These are phyloP conservation scores for Termitomyces sp. DNA, from an alignment of 768 basidiomycete genomes.

Conservation along the genomic window DNA sequence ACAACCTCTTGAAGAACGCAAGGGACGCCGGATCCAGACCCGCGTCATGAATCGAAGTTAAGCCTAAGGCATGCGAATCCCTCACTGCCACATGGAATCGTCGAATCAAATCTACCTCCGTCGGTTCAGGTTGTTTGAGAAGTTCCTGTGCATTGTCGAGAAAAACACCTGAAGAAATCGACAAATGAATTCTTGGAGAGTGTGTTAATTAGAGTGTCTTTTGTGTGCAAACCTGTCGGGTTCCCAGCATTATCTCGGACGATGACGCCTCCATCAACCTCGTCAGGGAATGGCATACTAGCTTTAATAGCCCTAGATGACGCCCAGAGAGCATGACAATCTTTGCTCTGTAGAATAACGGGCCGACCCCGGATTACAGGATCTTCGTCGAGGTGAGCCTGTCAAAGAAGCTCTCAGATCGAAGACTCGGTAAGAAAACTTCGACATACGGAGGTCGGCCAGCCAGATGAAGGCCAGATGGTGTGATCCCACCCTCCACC, in stretches of 20 bases:
- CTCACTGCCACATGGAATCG: constrained; percentile 59
- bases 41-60: constrained; percentile 89
- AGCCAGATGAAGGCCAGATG: constrained; percentile 52
- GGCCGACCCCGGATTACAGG: constrained; percentile 63
- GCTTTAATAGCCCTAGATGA: constrained; percentile 55
- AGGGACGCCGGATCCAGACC: constrained; percentile 66
- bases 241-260: constrained; percentile 60
- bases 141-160: constrained; percentile 87
- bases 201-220: background rate
- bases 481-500: constrained; percentile 96
- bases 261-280: constrained; percentile 79
- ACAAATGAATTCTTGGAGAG: constrained; percentile 1
- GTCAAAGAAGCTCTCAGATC: background rate
- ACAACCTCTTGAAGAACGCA: constrained; percentile 67
- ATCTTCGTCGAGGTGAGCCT: constrained; percentile 75
- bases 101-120: constrained; percentile 57
- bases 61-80: constrained; percentile 66
- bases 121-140: constrained; percentile 58
- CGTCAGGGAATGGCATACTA: constrained; percentile 60
- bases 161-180: constrained; percentile 49
- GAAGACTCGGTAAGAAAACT: background rate
- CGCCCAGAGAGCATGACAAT: constrained; percentile 89
- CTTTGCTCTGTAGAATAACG: constrained; percentile 79
- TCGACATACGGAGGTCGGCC: constrained; percentile 63
- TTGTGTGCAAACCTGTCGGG: constrained; percentile 58